Percentiles rank a stretch among this genome's conserved stretches.
These are phyloP conservation scores for Nepenthes gracilis DNA, from an alignment of 148 eudicot species.

Conservation along the genomic window DNA sequence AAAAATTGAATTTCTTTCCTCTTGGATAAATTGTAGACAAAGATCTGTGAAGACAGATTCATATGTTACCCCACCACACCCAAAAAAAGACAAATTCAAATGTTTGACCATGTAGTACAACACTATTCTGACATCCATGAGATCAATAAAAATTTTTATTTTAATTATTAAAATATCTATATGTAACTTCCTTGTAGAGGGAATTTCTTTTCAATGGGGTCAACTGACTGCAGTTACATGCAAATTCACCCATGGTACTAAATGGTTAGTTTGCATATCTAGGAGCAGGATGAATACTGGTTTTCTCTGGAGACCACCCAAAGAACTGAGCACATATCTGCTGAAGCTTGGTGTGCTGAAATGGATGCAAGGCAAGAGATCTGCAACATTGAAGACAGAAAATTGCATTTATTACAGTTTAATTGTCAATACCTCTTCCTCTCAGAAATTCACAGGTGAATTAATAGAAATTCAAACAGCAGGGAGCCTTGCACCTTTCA, in stretches of 20 bases:
- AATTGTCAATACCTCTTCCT: background rate
- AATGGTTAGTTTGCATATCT: background rate
- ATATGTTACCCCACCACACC: no score
- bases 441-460: background rate
- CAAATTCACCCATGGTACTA: background rate
- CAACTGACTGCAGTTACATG: no score
- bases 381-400: conserved; percentile 25
- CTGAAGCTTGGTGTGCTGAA: conserved; percentile 52
- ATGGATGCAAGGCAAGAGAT: conserved; percentile 50
- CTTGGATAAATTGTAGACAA: background rate
- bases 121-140: no score
- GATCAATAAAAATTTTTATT: no score
- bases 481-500: background rate
- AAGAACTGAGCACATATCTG: conserved; percentile 57
- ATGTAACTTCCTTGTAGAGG: no score
- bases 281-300: conserved; percentile 32
- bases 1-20: no score
- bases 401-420: background rate
- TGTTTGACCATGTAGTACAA: no score
- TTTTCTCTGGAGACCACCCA: conserved; percentile 89
- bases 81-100: no score
- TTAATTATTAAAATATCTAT: no score
- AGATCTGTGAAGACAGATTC: no score
- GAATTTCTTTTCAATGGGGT: no score
- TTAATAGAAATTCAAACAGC: no score